Evolutionary conservation across 169 alveolate genomes (phyloP), one percentile per base, ranked within the genome.

Genomic region (Theileria parva): DNA sequence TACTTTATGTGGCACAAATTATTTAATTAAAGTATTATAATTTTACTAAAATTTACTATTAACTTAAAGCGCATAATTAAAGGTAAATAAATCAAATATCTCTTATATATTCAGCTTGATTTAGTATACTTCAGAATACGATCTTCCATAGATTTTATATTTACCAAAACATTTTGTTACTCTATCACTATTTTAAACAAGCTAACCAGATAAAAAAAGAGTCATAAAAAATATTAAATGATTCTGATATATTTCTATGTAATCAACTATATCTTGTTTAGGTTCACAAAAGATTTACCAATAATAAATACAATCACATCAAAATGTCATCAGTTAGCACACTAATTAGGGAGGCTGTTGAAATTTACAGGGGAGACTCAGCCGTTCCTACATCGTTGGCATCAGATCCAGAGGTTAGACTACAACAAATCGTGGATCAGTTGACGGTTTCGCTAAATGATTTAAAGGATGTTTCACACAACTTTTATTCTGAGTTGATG

Each of bases 401-500:
- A 27, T 0, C 81, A 23, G 86, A 83, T 48, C 59, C 39, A 9
- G 55, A 72, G 3, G 34, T 44, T 23, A 39, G 91, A 13, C 79
- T 85, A 1, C 79, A 85, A 30, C 83, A 77, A 25, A 71, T 85
- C 55, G 57, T 78, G 5, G 72, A 55, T 17, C 91, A 77, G 79
- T 57, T 85, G 57, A 68, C 66, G 21, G 60, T 78, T 8, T 67
- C 91, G 15, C 69, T 78, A 27, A 63, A 75, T 75, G 75, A 63
- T 64, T 80, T 85, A 57, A 85, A 85, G 78, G 91, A 77, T 60
- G 53, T 85, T 2, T 72, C 91, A 0, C 86, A 72, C 71, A 61
- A 51, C 59, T 85, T 85, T 50, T 85, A 85, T 50, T 53, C 78
- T 13, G 94, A 90, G 81, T 66, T 90, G 53, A 84, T 85, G 55